Conservation (phyloP, 179 eudicot genomes). For the Silene noctiflora region DNA sequence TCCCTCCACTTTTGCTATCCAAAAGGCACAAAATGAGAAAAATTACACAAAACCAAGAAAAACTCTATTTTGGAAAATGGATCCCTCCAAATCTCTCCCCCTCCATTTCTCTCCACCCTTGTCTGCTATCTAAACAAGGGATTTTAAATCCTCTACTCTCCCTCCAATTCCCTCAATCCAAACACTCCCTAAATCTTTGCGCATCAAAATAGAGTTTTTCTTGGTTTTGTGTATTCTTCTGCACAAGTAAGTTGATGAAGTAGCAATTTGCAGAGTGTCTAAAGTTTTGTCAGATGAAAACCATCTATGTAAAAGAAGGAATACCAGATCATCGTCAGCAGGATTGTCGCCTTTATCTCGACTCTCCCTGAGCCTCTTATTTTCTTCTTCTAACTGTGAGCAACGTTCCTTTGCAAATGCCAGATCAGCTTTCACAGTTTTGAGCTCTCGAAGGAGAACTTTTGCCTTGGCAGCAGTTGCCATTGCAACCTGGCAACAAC, state of each 20-base stretch:
- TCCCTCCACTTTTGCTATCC: too few species aligned
- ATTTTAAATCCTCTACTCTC: too few species aligned
- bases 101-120: too few species aligned
- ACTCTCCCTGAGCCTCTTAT: constrained; percentile 71
- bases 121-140: too few species aligned
- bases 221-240: too few species aligned
- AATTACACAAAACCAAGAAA: too few species aligned
- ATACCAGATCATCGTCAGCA: constrained; percentile 93
- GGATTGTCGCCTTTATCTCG: constrained; percentile 74
- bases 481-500: constrained; percentile 76
- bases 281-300: not conserved
- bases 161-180: too few species aligned
- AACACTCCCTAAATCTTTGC: too few species aligned
- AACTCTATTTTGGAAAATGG: too few species aligned
- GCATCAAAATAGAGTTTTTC: too few species aligned
- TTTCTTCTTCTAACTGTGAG: constrained; percentile 93
- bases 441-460: constrained; percentile 82
- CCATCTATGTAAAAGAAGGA: constrained; percentile 5
- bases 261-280: not conserved
- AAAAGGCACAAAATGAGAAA: too few species aligned
- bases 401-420: constrained; percentile 88
- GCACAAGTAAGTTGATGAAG: not conserved
- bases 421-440: constrained; percentile 88
- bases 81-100: too few species aligned
- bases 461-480: constrained; percentile 94